Evolutionary conservation across 2,329 filamentous ascomycete genomes (phyloP), one percentile per base, ranked within the genome.

Genomic region (Emmonsia crescens): DNA sequence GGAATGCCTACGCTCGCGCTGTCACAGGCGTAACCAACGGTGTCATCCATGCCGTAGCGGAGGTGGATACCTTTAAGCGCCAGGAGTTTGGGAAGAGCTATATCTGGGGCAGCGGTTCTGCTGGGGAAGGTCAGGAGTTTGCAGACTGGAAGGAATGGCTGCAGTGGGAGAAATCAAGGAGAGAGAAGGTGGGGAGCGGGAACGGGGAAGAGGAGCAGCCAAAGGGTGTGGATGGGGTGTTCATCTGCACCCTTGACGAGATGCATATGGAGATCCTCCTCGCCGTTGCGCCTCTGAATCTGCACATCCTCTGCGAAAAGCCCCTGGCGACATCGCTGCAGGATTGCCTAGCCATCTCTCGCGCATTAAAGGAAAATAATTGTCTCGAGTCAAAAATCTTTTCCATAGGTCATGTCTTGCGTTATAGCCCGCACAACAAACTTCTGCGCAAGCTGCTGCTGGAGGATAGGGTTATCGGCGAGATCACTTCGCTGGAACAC

Each of bases 261-360:
- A 87, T 89, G 77, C 94, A 99, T 74, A 85, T 85, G 57, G 87
- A 91, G 61, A 90, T 93, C 56, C 83, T 96, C 27, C 81, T 87
- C 51, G 88, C 85, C 1, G 80, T 96, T 59, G 87, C 89, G 1
- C 83, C 83, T 14, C 76, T 78, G 71, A 83, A 79, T 2, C 77
- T 96, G 56, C 91, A 96, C 73, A 85, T 97, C 65, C 89, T 96
- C 80, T 95, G 91, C 73, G 94, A 99, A 79, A 99, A 99, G 76
- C 94, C 94, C 2, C 77, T 99, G 60, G 90, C 91, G 0, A 91
- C 90, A 27, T 88, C 84, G 0, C 77, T 97, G 33, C 74, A 81
- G 21, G 91, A 94, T 68, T 96, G 91, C 71, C 77, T 96, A 42
- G 80, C 79, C 51, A 93, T 96, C 69, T 90, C 71, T 62, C 72